These are phyloP conservation scores for Eucalyptus urophylla DNA, from an alignment of 345 rosid genomes.

Conservation along the genomic window DNA sequence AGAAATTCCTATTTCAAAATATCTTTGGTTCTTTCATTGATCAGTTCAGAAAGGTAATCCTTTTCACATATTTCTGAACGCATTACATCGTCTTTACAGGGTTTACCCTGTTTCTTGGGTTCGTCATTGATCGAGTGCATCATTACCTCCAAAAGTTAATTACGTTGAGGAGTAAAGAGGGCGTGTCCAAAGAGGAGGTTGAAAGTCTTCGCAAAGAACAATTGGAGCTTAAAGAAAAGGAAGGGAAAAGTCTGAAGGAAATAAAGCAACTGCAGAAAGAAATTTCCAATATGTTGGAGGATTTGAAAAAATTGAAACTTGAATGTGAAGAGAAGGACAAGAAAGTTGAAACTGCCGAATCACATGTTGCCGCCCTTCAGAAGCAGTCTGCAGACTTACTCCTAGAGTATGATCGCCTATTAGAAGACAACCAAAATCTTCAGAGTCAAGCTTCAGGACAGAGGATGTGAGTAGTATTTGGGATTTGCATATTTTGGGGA, in stretches of 20 bases:
- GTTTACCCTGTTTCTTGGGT: conserved; percentile 78
- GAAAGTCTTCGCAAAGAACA: conserved; percentile 54
- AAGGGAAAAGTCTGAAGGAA: conserved; percentile 50
- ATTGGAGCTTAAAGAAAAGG: conserved; percentile 45
- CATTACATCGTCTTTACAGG: conserved; percentile 40
- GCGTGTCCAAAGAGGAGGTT: conserved; percentile 56
- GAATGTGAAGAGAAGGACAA: conserved; percentile 64
- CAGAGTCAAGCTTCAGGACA: conserved; percentile 54
- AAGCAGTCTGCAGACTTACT: conserved; percentile 79
- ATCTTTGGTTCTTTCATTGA: not conserved
- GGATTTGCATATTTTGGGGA: not conserved
- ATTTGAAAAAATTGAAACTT: conserved; percentile 48
- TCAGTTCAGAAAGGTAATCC: not conserved
- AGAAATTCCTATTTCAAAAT: not conserved
- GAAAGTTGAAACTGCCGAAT: conserved; percentile 66
- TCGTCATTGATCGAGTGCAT: conserved; percentile 75
- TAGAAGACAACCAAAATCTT: conserved; percentile 85
- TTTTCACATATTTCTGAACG: not conserved
- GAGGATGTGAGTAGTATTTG: conserved; percentile 7
- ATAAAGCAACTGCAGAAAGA: conserved; percentile 41
- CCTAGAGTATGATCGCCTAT: conserved; percentile 71
- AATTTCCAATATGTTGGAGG: conserved; percentile 26
- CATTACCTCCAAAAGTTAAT: conserved; percentile 68
- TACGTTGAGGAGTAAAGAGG: conserved; percentile 35
- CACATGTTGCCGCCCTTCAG: conserved; percentile 69